Evolutionary conservation across 2,329 filamentous ascomycete species (phyloP).

Genomic region (Epichloe hybrida): DNA sequence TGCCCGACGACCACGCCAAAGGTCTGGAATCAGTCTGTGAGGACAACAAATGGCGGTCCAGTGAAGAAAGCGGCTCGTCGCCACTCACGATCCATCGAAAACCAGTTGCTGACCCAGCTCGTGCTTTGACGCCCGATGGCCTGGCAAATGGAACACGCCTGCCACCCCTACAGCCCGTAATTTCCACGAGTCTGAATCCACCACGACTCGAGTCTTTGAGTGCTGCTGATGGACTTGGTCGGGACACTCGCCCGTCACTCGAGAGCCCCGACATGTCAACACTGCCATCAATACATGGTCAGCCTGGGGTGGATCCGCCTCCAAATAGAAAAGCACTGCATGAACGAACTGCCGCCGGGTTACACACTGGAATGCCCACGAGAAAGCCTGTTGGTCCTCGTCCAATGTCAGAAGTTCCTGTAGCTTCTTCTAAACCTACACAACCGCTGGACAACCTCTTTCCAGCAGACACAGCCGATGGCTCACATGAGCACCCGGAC

Average conservation of each 20-base stretch:
- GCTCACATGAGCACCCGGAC: background rate
- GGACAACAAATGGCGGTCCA: conserved; percentile 25
- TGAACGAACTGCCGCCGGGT: conserved; percentile 5
- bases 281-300: background rate
- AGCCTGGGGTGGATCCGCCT: background rate
- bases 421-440: background rate
- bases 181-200: background rate
- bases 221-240: background rate
- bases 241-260: background rate
- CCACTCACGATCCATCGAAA: conserved; percentile 37
- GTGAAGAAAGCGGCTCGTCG: conserved; percentile 27
- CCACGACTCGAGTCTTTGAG: background rate
- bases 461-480: background rate
- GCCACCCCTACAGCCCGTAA: background rate
- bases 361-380: conserved; percentile 9
- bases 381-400: conserved; percentile 19
- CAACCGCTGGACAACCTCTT: background rate
- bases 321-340: background rate
- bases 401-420: conserved; percentile 4
- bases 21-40: conserved; percentile 13
- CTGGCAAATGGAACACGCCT: conserved; percentile 4
- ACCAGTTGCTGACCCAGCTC: conserved; percentile 28
- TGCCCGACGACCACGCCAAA: conserved; percentile 38
- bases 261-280: background rate
- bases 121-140: conserved; percentile 16